These are phyloP conservation scores for Umbilicus rupestris DNA, from an alignment of 164 flowering plant genomes.

Conservation along the genomic window DNA sequence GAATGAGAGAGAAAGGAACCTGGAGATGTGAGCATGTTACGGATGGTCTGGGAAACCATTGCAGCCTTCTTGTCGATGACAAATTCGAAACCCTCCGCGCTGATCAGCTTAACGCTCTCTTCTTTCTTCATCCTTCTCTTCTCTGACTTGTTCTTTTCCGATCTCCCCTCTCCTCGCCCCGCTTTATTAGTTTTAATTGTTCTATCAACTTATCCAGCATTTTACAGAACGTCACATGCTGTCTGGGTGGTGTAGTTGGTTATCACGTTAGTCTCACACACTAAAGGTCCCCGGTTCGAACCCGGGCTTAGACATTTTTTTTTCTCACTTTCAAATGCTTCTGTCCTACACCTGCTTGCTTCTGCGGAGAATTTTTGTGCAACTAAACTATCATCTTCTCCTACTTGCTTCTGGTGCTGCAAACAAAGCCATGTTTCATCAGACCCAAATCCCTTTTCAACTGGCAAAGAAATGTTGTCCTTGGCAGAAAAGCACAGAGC, in stretches of 20 bases:
- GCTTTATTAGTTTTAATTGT: neutral
- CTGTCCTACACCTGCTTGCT: no score
- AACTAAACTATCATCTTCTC: no score
- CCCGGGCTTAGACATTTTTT: constrained; percentile 38
- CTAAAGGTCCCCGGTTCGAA: constrained; percentile 56
- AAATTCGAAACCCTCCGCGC: constrained; percentile 94
- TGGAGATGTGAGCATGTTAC: constrained; percentile 98
- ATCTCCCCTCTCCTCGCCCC: neutral
- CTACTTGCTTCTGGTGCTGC: no score
- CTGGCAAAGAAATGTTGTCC: constrained; percentile 12
- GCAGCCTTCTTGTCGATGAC: constrained; percentile 87
- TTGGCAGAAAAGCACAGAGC: no score
- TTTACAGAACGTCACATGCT: no score
- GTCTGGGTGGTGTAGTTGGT: constrained; percentile 63
- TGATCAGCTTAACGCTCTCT: constrained; percentile 85
- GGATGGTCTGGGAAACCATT: constrained; percentile 92
- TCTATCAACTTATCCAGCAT: no score
- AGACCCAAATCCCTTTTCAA: constrained; percentile 75
- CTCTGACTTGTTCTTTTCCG: neutral
- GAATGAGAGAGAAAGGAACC: constrained; percentile 25
- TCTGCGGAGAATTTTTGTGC: no score
- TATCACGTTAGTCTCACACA: constrained; percentile 60
- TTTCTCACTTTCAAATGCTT: neutral
- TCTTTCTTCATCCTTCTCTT: constrained; percentile 54
- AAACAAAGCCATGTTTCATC: constrained; percentile 7